These are phyloP conservation scores for Grigorovia yakushimaensis DNA, from an alignment of 805 yeast species.

Conservation along the genomic window DNA sequence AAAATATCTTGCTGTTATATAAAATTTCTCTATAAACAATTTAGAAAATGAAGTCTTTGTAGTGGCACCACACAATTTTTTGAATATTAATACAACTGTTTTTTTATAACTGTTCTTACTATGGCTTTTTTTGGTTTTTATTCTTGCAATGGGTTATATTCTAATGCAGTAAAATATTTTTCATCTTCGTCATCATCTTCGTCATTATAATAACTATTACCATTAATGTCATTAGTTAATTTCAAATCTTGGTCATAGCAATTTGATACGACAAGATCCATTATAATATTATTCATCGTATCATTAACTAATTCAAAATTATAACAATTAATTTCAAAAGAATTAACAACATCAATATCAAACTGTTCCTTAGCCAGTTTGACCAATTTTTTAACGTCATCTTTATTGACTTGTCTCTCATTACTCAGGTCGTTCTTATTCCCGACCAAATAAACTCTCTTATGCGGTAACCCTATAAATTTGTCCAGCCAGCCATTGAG, in stretches of 20 bases:
- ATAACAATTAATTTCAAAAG: constrained; percentile 40
- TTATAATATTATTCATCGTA: constrained; percentile 31
- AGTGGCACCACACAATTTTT: too few species aligned
- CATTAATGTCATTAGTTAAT: background rate
- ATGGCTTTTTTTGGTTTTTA: background rate
- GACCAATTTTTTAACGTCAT: constrained; percentile 30
- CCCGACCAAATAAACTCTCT: constrained; percentile 37
- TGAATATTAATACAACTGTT: background rate
- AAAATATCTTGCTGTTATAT: too few species aligned
- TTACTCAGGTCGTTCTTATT: constrained; percentile 33
- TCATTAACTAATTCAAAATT: constrained; percentile 32
- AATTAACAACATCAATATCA: constrained; percentile 31
- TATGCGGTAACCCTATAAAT: constrained; percentile 27
- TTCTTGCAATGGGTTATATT: background rate
- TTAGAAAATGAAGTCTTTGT: too few species aligned
- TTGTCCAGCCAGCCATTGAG: constrained; percentile 36
- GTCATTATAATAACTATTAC: too few species aligned
- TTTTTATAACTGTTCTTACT: background rate
- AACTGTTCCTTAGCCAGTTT: constrained; percentile 24
- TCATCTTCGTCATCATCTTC: background rate
- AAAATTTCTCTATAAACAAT: too few species aligned
- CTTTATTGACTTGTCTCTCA: constrained; percentile 31
- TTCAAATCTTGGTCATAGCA: constrained; percentile 29
- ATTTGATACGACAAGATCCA: constrained; percentile 31
- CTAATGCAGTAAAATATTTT: background rate